Conservation (phyloP, 306 rosid genomes). For the Crotalaria pallida region DNA sequence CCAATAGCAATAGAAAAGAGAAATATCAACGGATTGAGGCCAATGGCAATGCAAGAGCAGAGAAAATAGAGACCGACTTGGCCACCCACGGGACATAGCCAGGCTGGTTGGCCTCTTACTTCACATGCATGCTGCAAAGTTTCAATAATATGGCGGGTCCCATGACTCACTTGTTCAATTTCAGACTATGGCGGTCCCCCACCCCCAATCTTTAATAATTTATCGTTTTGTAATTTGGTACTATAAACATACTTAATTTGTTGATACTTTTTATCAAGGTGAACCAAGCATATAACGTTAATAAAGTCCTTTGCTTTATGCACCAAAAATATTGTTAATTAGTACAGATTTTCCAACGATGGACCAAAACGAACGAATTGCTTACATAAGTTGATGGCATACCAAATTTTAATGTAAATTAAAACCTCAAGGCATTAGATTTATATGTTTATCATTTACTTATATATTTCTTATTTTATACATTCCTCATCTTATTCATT, state of each 20-base stretch:
- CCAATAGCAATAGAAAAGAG: background rate
- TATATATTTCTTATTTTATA: too few relatives aligned
- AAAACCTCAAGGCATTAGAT: too few relatives aligned
- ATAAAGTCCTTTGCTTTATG: too few relatives aligned
- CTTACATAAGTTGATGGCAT: too few relatives aligned
- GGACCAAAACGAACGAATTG: too few relatives aligned
- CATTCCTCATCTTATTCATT: too few relatives aligned
- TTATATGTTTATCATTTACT: too few relatives aligned
- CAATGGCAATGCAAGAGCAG: background rate
- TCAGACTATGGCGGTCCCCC: background rate
- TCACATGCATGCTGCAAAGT: conserved; percentile 35
- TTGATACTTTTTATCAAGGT: too few relatives aligned
- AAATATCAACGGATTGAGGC: background rate
- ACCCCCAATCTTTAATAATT: background rate
- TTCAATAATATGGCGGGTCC: conserved; percentile 16
- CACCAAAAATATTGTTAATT: too few relatives aligned
- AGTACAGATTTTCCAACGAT: too few relatives aligned
- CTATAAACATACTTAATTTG: background rate
- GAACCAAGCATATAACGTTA: too few relatives aligned
- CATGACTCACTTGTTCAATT: background rate
- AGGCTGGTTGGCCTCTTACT: conserved; percentile 35
- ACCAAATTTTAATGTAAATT: too few relatives aligned
- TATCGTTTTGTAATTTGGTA: background rate
- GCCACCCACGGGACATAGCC: conserved; percentile 11
- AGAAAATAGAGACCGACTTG: background rate